Evolutionary conservation across 73 alveolate species (phyloP).

Genomic region (Effrenium voratum): DNA sequence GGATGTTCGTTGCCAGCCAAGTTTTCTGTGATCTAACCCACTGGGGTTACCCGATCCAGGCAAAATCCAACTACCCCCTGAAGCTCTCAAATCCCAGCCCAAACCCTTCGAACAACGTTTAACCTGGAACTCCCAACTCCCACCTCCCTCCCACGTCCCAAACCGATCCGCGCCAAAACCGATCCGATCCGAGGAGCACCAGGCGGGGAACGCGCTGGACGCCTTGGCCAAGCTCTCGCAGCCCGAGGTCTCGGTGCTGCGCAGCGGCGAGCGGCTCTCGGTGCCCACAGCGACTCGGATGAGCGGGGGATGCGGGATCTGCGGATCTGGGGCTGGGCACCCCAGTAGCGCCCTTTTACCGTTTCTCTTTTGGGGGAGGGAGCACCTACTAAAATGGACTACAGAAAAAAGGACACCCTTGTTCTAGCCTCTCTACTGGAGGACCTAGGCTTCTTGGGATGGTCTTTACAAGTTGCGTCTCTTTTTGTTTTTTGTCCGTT

Average conservation of each 20-base stretch:
- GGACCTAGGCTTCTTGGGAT: too few species aligned
- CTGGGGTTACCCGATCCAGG: background rate
- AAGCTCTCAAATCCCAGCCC: background rate
- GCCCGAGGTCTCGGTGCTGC: slow-evolving; percentile 84
- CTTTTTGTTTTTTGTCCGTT: too few species aligned
- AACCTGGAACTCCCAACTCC: background rate
- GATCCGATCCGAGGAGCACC: slow-evolving; percentile 10
- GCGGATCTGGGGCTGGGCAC: too few species aligned
- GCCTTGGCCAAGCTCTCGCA: slow-evolving; percentile 73
- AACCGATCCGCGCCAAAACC: background rate
- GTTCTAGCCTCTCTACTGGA: too few species aligned
- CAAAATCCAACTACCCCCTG: background rate
- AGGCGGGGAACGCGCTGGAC: slow-evolving; percentile 86
- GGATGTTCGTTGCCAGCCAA: too few species aligned
- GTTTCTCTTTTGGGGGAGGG: too few species aligned
- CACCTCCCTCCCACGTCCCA: background rate
- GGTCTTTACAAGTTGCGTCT: too few species aligned
- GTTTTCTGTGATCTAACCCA: too few species aligned
- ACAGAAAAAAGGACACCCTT: too few species aligned
- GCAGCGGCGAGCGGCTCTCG: slow-evolving; percentile 44
- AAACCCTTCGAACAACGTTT: too few species aligned
- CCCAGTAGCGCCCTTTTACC: too few species aligned
- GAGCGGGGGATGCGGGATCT: background rate
- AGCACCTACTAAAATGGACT: too few species aligned
- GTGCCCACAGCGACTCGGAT: slow-evolving; percentile 2